A percentile compares a stretch with the other conserved stretches of the same genome.
phyloP scores from a whole-genome alignment of 768 basidiomycete genomes.

The Tulasnella sp. region DNA sequence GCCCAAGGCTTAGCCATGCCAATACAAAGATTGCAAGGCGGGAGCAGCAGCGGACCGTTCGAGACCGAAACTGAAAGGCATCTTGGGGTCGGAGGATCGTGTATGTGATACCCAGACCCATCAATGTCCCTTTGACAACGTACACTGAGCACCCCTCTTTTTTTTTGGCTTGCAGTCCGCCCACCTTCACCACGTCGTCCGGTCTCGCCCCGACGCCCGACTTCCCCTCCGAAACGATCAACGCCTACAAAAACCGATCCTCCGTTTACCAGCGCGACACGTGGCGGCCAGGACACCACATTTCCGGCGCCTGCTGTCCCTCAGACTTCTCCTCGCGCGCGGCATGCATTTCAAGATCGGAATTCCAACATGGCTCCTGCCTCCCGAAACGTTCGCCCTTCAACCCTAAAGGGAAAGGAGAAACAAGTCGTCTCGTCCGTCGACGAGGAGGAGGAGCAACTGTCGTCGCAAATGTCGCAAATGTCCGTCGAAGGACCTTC shows the following conservation, averaged over 20 bases:
- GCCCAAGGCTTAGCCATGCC: slow-evolving; percentile 2
- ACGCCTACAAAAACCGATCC: neutral
- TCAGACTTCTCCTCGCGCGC: neutral
- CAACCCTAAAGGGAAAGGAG: slow-evolving; percentile 10
- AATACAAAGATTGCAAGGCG: neutral
- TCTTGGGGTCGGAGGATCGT: neutral
- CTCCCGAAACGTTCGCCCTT: neutral
- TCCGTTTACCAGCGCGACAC: neutral
- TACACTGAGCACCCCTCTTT: neutral
- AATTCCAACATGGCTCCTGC: neutral
- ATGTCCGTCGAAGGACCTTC: slow-evolving; percentile 12
- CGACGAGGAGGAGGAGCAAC: slow-evolving; percentile 9
- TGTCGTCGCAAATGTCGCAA: slow-evolving; percentile 21
- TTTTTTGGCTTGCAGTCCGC: neutral
- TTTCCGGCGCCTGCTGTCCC: neutral
- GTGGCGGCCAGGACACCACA: neutral
- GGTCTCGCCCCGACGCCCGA: neutral
- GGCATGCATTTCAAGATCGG: neutral
- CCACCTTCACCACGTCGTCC: slow-evolving; percentile 16
- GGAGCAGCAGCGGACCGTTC: neutral
- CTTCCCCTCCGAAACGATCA: neutral
- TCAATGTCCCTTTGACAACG: neutral
- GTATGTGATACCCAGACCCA: neutral
- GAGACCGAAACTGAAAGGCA: neutral
- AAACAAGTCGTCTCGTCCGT: neutral